These are phyloP conservation scores for Chrysanthemum makinoi DNA, from an alignment of 129 eudicot genomes.

Conservation along the genomic window DNA sequence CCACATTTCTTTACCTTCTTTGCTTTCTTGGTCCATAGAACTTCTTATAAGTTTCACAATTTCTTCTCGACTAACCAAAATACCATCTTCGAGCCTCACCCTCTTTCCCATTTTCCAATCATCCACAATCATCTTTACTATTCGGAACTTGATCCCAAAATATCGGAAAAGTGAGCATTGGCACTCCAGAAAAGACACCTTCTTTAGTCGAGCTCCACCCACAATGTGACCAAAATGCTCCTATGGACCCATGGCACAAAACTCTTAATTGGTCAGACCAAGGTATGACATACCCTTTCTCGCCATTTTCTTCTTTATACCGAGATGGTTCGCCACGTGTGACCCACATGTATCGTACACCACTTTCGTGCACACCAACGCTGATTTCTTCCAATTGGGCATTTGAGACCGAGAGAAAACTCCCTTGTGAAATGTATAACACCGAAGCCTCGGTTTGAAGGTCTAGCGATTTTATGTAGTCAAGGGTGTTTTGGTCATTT, in stretches of 20 bases:
- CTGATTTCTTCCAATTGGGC: slow-evolving; percentile 59
- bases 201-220: slow-evolving; percentile 89
- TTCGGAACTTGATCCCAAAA: slow-evolving; percentile 60
- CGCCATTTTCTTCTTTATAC: slow-evolving; percentile 22
- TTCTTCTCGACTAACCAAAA: slow-evolving; percentile 43
- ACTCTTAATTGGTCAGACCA: slow-evolving; percentile 84
- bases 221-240: slow-evolving; percentile 86
- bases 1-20: slow-evolving; percentile 49
- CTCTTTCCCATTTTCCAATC: slow-evolving; percentile 70
- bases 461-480: slow-evolving; percentile 53
- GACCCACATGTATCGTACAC: slow-evolving; percentile 65
- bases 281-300: slow-evolving; percentile 45
- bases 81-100: slow-evolving; percentile 13
- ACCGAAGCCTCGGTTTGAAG: slow-evolving; percentile 46
- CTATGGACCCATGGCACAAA: slow-evolving; percentile 55
- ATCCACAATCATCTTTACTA: slow-evolving; percentile 60
- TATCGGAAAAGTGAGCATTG: slow-evolving; percentile 60
- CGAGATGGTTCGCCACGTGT: slow-evolving; percentile 43
- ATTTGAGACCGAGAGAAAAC: slow-evolving; percentile 57
- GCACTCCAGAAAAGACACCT: slow-evolving; percentile 53
- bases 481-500: slow-evolving; percentile 31
- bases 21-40: slow-evolving; percentile 56
- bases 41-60: slow-evolving; percentile 31
- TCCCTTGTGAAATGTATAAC: slow-evolving; percentile 67
- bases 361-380: slow-evolving; percentile 47